phyloP scores from a whole-genome alignment of 2,329 filamentous ascomycete species.

The Xylariales sp. region DNA sequence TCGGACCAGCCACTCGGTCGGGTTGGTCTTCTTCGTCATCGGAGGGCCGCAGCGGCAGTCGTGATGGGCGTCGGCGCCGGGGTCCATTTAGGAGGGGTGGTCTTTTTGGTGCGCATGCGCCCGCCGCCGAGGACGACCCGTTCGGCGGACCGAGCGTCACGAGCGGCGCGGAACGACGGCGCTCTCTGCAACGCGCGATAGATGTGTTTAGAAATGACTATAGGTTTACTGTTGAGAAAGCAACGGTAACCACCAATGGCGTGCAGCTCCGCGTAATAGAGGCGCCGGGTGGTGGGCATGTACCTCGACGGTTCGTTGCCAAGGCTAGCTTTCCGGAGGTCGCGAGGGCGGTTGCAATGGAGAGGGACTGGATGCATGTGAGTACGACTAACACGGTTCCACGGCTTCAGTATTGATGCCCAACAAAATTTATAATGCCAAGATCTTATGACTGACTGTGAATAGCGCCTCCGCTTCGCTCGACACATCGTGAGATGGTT shows the following conservation, averaged over 20 bases:
- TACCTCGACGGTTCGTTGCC: neutral
- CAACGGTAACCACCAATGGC: neutral
- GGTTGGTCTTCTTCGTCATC: no score
- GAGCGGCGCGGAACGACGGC: neutral
- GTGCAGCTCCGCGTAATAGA: neutral
- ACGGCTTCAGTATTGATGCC: no score
- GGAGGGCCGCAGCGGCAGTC: no score
- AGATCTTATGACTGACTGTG: neutral
- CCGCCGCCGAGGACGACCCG: neutral
- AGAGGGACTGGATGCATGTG: no score
- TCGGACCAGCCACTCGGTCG: neutral
- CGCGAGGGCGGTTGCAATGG: neutral
- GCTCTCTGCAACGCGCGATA: neutral
- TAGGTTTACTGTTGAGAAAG: neutral
- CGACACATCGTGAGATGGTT: slow-evolving; percentile 6
- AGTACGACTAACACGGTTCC: no score
- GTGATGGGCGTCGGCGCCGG: no score
- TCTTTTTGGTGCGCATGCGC: neutral
- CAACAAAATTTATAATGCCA: no score
- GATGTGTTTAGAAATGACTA: neutral
- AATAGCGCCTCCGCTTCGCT: slow-evolving; percentile 9
- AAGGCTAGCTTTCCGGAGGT: neutral
- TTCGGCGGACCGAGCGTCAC: neutral
- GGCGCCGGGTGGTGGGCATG: neutral
- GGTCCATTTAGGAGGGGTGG: neutral